Evolutionary conservation across 345 rosid genomes (phyloP).

Genomic region (Acer campestre): DNA sequence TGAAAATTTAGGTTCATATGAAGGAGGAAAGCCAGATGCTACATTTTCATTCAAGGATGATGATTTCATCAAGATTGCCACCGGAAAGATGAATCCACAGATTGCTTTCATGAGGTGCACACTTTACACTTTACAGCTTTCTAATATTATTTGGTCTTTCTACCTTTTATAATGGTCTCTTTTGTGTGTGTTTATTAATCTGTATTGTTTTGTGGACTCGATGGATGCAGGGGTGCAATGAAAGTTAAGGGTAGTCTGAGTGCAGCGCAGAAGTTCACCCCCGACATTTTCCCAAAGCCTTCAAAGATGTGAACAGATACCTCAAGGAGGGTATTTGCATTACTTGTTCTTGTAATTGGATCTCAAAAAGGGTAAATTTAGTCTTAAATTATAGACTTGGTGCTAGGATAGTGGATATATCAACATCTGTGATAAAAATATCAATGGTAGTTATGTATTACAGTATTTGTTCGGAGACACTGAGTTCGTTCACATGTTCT

Average conservation of each 20-base stretch:
- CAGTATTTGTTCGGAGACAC: constrained; percentile 2
- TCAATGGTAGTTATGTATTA: background rate
- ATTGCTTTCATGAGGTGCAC: constrained; percentile 88
- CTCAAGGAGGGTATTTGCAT: background rate
- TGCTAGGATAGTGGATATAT: background rate
- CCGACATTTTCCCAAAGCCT: constrained; percentile 96
- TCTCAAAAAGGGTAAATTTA: background rate
- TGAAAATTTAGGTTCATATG: constrained; percentile 56
- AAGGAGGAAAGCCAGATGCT: constrained; percentile 92
- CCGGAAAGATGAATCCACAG: constrained; percentile 93
- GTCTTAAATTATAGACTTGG: background rate
- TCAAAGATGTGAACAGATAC: constrained; percentile 69
- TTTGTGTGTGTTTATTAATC: background rate
- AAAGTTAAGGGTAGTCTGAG: constrained; percentile 94
- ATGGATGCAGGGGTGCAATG: constrained; percentile 77
- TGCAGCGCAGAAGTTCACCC: constrained; percentile 95
- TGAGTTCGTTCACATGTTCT: background rate
- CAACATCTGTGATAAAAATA: background rate
- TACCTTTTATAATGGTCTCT: background rate
- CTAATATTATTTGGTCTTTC: background rate
- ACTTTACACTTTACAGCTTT: constrained; percentile 1
- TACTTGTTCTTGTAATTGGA: background rate
- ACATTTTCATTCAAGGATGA: constrained; percentile 85
- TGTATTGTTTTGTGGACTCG: background rate
- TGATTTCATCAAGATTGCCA: constrained; percentile 87